Percentiles rank a stretch among this genome's conserved stretches.
Evolutionary conservation across 768 basidiomycete genomes (phyloP).

Genomic region (Mycena indigotica): DNA sequence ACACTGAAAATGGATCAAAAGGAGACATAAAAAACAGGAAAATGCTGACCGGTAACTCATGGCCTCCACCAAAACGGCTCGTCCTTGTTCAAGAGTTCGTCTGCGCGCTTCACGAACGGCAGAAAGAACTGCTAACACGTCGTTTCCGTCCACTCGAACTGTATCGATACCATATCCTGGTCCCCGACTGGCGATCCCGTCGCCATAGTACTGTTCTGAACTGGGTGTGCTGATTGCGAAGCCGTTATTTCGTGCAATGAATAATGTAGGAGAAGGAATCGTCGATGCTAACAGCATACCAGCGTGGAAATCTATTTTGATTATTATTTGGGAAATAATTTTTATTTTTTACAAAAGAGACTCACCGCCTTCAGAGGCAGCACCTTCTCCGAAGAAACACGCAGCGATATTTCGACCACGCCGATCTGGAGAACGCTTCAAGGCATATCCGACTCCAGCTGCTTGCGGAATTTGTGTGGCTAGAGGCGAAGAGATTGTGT

Average conservation of each 20-base stretch:
- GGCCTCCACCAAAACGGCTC: slow-evolving; percentile 84
- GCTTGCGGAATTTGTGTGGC: slow-evolving; percentile 96
- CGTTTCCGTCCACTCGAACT: slow-evolving; percentile 92
- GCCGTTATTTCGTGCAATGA: slow-evolving; percentile 81
- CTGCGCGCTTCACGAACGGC: slow-evolving; percentile 73
- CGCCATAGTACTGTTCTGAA: slow-evolving; percentile 86
- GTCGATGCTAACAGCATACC: slow-evolving; percentile 82
- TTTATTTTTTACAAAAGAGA: slow-evolving; percentile 31
- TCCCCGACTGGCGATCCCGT: slow-evolving; percentile 90
- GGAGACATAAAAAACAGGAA: slow-evolving; percentile 4
- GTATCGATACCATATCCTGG: slow-evolving; percentile 93
- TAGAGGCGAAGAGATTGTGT: slow-evolving; percentile 91
- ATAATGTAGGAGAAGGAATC: slow-evolving; percentile 72
- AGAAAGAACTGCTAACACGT: slow-evolving; percentile 78
- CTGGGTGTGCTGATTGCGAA: slow-evolving; percentile 95
- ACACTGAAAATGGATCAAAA: slow-evolving; percentile 48
- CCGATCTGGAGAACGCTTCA: slow-evolving; percentile 74
- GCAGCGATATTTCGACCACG: slow-evolving; percentile 76
- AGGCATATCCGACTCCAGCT: slow-evolving; percentile 88
- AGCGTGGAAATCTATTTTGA: slow-evolving; percentile 80
- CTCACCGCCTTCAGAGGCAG: slow-evolving; percentile 83
- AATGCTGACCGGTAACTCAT: slow-evolving; percentile 80
- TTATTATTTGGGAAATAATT: too few relatives aligned
- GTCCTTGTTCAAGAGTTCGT: slow-evolving; percentile 73
- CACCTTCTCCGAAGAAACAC: slow-evolving; percentile 93